A percentile compares a stretch with the other conserved stretches of the same genome.
Conservation (phyloP, 805 yeast genomes). For the Teunomyces stri region DNA sequence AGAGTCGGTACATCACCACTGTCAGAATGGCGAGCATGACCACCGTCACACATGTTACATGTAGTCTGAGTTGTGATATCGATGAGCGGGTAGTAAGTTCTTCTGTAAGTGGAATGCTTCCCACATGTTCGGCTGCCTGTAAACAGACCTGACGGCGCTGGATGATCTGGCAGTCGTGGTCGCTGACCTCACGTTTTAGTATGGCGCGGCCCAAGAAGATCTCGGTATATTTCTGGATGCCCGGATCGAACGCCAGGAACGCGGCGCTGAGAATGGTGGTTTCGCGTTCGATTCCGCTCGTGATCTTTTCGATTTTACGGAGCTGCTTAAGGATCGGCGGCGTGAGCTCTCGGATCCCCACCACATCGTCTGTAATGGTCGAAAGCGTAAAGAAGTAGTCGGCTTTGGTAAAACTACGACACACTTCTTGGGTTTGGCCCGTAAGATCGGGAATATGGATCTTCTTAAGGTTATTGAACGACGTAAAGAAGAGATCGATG, state of each 20-base stretch:
- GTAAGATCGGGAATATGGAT: constrained; percentile 31
- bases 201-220: constrained; percentile 41
- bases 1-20: constrained; percentile 28
- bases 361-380: constrained; percentile 31
- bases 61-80: constrained; percentile 21
- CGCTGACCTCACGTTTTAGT: constrained; percentile 30
- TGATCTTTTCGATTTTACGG: constrained; percentile 35
- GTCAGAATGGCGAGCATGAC: constrained; percentile 23
- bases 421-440: constrained; percentile 30
- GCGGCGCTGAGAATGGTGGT: constrained; percentile 26
- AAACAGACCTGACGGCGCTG: constrained; percentile 37
- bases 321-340: constrained; percentile 28
- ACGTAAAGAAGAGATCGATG: constrained; percentile 37
- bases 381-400: constrained; percentile 25
- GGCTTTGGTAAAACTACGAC: constrained; percentile 24
- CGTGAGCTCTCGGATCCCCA: constrained; percentile 16
- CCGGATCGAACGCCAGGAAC: constrained; percentile 31
- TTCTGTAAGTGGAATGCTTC: constrained; percentile 40
- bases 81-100: constrained; percentile 24
- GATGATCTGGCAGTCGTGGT: constrained; percentile 31
- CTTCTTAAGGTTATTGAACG: constrained; percentile 37
- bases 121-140: constrained; percentile 42
- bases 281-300: constrained; percentile 37
- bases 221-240: constrained; percentile 35
- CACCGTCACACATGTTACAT: constrained; percentile 21